Conservation (phyloP, 2,329 filamentous ascomycete genomes). For the Ramularia collo-cygni region DNA sequence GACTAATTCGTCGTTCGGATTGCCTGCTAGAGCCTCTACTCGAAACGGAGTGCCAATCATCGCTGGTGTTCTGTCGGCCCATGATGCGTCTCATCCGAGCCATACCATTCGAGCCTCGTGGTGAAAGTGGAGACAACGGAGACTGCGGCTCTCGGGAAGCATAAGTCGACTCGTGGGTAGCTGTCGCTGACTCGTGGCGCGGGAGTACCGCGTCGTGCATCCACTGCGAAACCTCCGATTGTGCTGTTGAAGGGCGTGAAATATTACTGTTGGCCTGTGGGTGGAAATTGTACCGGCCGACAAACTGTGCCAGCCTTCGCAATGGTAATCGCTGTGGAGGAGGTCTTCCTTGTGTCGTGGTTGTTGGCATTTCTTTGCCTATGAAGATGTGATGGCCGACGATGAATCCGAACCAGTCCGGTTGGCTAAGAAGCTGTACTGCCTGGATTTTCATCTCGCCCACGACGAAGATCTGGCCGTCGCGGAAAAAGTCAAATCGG, state of each 20-base stretch:
- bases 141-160: conserved; percentile 1
- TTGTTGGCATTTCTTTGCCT: conserved; percentile 19
- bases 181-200: too few species aligned
- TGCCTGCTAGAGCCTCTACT: conserved; percentile 5
- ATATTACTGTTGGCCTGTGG: conserved; percentile 4
- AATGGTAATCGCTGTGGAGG: too few species aligned
- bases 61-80: conserved; percentile 1
- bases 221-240: conserved; percentile 11
- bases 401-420: conserved; percentile 54
- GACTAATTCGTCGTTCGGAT: conserved; percentile 7
- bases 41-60: conserved; percentile 4
- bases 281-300: conserved; percentile 5
- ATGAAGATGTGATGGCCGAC: conserved; percentile 42
- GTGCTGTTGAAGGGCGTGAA: conserved; percentile 8
- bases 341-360: too few species aligned
- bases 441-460: conserved; percentile 42
- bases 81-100: conserved; percentile 8
- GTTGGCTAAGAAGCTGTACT: conserved; percentile 53
- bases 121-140: neutral
- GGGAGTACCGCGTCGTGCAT: conserved; percentile 3
- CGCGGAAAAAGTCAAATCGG: conserved; percentile 49
- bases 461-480: conserved; percentile 48
- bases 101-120: neutral
- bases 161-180: conserved; percentile 2
- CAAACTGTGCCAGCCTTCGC: conserved; percentile 6